Evolutionary conservation across 352 stramenopile species (phyloP), one percentile per base, ranked within the genome.

Genomic region (Pythium monospermum): DNA sequence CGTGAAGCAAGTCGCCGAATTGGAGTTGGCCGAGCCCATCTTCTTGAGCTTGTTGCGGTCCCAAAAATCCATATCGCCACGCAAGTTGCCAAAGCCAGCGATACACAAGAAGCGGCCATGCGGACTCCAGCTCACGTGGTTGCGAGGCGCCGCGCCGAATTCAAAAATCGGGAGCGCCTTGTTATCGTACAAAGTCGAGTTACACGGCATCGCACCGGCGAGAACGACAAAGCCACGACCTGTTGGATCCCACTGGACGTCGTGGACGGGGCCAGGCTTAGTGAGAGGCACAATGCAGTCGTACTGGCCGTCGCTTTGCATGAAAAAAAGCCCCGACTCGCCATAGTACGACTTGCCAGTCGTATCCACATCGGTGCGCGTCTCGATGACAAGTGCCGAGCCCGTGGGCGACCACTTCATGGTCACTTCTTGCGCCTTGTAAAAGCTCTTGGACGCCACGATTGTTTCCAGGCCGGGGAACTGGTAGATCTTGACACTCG

Each of bases 261-360:
- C 92, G 48, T 98, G 81, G 15, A 99, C 92, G 18, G 87, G 81
- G 3, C 95, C 92, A 57, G 94, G 73, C 56, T 90, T 98, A 47
- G 71, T 95, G 16, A 79, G 79, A 53, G 69, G 95, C 51, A 85
- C 89, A 64, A 84, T 97, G 78, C 66, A 96, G 63, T 96, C 83
- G 61, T 97, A 96, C 23, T 87, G 73, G 30, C 89, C 85, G 54
- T 97, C 87, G 45, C 79, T 83, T 66, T 97, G 81, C 56, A 99
- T 68, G 57, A 99, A 93, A 69, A 97, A 98, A 2, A 99, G 70
- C 10, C 92, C 88, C 0, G 95, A 98, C 49, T 96, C 96, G 41
- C 96, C 96, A 55, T 99, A 99, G 73, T 99, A 99, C 36, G 89
- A 98, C 68, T 98, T 83, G 52, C 93, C 93, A 0, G 85, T 93